Evolutionary conservation across 495 filamentous ascomycete species (phyloP).

Genomic region (Podospora bellae-mahoneyi): DNA sequence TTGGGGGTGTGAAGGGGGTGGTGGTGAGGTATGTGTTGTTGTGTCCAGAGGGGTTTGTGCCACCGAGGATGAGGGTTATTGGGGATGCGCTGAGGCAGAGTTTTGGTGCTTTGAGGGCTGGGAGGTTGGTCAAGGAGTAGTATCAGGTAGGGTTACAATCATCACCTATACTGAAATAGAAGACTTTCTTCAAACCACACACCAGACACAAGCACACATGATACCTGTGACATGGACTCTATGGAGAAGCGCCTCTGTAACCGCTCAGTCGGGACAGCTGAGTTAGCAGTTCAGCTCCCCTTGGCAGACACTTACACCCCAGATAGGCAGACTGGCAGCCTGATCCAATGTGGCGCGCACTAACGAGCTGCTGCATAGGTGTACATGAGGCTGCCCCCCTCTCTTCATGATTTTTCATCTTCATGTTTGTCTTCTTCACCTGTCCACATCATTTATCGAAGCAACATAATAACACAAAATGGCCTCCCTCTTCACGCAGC

Average conservation of each 20-base stretch:
- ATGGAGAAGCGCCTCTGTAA: background rate
- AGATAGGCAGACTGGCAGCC: background rate
- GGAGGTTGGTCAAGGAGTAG: conserved; percentile 8
- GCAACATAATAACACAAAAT: background rate
- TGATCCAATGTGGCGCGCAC: conserved; percentile 3
- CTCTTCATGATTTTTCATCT: background rate
- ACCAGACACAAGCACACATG: background rate
- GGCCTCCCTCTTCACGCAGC: conserved; percentile 3
- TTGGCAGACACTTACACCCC: background rate
- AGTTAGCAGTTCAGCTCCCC: background rate
- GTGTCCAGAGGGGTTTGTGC: conserved; percentile 10
- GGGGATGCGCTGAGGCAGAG: conserved; percentile 10
- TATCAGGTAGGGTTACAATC: background rate
- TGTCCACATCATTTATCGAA: background rate
- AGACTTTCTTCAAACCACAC: background rate
- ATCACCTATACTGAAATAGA: background rate
- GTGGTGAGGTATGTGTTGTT: conserved; percentile 18
- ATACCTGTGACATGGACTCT: background rate
- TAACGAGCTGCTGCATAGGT: conserved; percentile 1
- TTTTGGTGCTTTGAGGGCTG: conserved; percentile 10
- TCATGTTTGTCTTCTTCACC: background rate
- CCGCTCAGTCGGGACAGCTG: background rate
- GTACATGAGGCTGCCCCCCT: background rate
- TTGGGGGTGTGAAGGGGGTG: conserved; percentile 4
- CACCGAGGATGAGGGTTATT: conserved; percentile 14